Conservation (phyloP, 495 filamentous ascomycete species). For the Margaritispora aquatica region DNA sequence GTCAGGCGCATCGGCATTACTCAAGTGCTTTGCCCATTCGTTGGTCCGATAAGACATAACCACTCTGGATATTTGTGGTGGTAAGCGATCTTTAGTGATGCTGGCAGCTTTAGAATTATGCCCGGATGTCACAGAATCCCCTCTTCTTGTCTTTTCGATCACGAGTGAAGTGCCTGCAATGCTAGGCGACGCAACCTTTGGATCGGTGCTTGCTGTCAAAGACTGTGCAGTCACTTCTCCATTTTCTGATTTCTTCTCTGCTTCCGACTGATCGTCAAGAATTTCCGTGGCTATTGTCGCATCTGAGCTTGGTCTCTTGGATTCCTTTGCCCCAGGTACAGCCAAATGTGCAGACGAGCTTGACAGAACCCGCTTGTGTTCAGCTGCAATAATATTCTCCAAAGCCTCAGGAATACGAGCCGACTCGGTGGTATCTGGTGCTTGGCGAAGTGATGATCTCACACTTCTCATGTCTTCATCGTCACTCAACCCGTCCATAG, state of each 20-base stretch:
- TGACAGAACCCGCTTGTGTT: not conserved
- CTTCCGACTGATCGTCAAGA: not conserved
- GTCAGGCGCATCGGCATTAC: slow-evolving; percentile 70
- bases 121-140: slow-evolving; percentile 33
- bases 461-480: slow-evolving; percentile 27
- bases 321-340: not conserved
- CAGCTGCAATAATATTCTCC: not conserved
- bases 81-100: slow-evolving; percentile 43
- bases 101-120: slow-evolving; percentile 25
- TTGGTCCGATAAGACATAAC: slow-evolving; percentile 84
- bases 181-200: not conserved
- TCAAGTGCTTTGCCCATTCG: slow-evolving; percentile 92
- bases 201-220: slow-evolving; percentile 19
- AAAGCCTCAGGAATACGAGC: not conserved
- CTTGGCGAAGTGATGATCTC: slow-evolving; percentile 11
- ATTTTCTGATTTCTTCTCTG: not conserved
- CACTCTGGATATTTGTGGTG: slow-evolving; percentile 57
- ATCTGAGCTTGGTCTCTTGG: not conserved
- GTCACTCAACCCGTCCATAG: slow-evolving; percentile 43
- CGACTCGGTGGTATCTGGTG: slow-evolving; percentile 3
- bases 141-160: not conserved
- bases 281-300: not conserved
- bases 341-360: not conserved
- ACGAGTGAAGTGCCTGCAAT: not conserved
- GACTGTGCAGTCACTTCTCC: not conserved